phyloP scores from a whole-genome alignment of 208 protist species.

The Leishmania lainsoni region DNA sequence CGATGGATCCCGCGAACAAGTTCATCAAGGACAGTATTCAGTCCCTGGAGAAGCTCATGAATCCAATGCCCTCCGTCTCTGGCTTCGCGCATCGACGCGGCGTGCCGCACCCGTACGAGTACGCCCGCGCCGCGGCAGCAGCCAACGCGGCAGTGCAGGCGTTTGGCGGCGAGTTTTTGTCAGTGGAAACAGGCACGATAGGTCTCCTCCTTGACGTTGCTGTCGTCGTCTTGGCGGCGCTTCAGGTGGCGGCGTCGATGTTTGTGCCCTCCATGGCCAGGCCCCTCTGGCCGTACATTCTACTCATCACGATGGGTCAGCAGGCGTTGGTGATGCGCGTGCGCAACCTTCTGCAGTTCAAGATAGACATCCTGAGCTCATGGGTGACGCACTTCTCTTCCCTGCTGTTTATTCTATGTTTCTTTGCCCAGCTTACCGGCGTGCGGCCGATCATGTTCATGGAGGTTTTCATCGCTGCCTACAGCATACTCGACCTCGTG shows the following conservation, averaged over 20 bases:
- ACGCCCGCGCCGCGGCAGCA: constrained; percentile 36
- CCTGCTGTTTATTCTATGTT: constrained; percentile 51
- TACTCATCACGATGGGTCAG: constrained; percentile 49
- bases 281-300: constrained; percentile 40
- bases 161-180: constrained; percentile 45
- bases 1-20: constrained; percentile 52
- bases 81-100: constrained; percentile 28
- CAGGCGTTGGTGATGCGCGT: constrained; percentile 48
- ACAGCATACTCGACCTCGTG: constrained; percentile 50
- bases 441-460: constrained; percentile 52
- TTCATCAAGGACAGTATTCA: constrained; percentile 41
- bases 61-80: constrained; percentile 21
- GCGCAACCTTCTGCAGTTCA: constrained; percentile 44
- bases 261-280: constrained; percentile 25
- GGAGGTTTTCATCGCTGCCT: constrained; percentile 41
- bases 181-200: constrained; percentile 29
- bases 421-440: constrained; percentile 47
- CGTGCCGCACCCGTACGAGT: constrained; percentile 40
- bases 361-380: constrained; percentile 39
- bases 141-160: constrained; percentile 28
- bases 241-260: constrained; percentile 29
- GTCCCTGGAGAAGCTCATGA: constrained; percentile 39
- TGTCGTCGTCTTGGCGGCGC: constrained; percentile 16
- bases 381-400: constrained; percentile 64
- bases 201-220: constrained; percentile 35